Evolutionary conservation across 805 yeast genomes (phyloP), one percentile per base, ranked within the genome.

Genomic region (Maudiozyma bulderi): DNA sequence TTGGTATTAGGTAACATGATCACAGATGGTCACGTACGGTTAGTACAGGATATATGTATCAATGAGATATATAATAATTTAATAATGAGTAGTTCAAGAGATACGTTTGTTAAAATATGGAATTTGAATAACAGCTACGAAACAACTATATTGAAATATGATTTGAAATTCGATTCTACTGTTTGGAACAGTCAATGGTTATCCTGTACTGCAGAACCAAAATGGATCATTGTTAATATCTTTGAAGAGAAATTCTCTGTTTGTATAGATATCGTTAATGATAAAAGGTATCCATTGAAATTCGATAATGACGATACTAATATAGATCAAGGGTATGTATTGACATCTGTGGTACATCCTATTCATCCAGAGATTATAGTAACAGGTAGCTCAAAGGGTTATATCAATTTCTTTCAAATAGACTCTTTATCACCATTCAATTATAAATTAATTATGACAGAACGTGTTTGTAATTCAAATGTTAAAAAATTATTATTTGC

Each of bases 91-190:
- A 72, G 88, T 11, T 79, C 90, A 0, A 78, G 88, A 57, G 97
- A 91, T 63, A 89, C 95, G 93, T 74, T 73, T 46, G 77, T 84
- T 40, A 78, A 83, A 45, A 60, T 89, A 32, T 90, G 96, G 96
- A 96, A 88, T 66, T 65, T 90, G 26, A 30, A 29, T n/a, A 35
- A 35, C 4, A 13, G 6, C 3, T 3, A n/a, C n/a, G 38, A 35
- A 11, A 35, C 14, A 11, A 15, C 14, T 35, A 13, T 8, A 35
- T 15, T 15, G n/a, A 13, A 7, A n/a, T 15, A 35, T 35, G 38
- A 39, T 39, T 20, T 39, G 28, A 9, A 15, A 44, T 81, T 86
- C 55, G 84, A 81, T 47, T 78, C 84, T 0, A 87, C 95, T 1
- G 74, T 86, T 2, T 86, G 95, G 95, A 75, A 71, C 56, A 59